Percentiles rank a stretch among this genome's conserved stretches.
Evolutionary conservation across 2,329 filamentous ascomycete species (phyloP).

Genomic region (Alternaria metachromatica): DNA sequence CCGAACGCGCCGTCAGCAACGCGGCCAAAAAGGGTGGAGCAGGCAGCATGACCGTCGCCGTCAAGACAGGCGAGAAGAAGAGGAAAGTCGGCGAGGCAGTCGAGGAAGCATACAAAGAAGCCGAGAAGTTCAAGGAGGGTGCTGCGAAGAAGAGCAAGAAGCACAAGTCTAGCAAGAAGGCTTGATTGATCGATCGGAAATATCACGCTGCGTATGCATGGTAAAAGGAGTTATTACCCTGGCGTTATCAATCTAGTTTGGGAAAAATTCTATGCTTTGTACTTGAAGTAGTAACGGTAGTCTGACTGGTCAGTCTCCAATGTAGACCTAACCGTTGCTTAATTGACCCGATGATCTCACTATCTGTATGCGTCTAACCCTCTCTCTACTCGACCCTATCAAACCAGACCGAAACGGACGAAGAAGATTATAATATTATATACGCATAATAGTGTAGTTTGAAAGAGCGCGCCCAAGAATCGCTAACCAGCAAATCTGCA

Average conservation of each 20-base stretch:
- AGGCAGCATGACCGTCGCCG: constrained; percentile 72
- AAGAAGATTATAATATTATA: constrained; percentile 1
- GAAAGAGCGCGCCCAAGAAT: not conserved
- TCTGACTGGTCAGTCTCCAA: not conserved
- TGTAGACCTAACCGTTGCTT: not conserved
- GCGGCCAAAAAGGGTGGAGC: constrained; percentile 59
- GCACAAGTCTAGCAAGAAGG: constrained; percentile 55
- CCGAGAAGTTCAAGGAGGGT: constrained; percentile 42
- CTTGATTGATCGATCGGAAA: not conserved
- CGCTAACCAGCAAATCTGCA: not conserved
- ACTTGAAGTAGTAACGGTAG: not conserved
- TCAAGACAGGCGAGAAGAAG: constrained; percentile 79
- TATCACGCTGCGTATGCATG: not conserved
- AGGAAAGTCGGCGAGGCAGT: constrained; percentile 70
- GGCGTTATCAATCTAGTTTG: not conserved
- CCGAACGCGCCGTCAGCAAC: constrained; percentile 73
- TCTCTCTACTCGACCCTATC: not conserved
- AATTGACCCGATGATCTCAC: not conserved
- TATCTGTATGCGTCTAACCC: not conserved
- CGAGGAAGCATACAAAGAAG: constrained; percentile 55
- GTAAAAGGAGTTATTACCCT: not conserved
- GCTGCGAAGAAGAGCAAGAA: constrained; percentile 46
- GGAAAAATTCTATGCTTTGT: not conserved
- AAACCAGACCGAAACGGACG: not conserved
- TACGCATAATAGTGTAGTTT: not conserved